Conservation (phyloP, 805 yeast species). For the Zygosaccharomyces bisporus region DNA sequence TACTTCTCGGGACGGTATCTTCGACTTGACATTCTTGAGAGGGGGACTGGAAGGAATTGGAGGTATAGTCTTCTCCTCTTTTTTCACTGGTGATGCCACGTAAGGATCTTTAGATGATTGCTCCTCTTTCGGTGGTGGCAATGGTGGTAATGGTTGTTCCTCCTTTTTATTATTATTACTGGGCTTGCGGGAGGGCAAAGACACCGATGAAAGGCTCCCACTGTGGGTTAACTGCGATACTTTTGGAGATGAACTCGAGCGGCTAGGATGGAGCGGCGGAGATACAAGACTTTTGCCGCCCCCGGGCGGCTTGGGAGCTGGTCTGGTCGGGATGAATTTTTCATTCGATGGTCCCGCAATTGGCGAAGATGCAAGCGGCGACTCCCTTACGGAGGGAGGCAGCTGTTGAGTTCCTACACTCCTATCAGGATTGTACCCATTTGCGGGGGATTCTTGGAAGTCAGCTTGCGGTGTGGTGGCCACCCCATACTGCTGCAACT, state of each 20-base stretch:
- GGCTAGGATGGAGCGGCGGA: constrained; percentile 5
- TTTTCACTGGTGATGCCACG: not conserved
- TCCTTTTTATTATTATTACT: constrained; percentile 19
- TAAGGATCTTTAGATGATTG: not conserved
- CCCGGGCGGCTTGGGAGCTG: constrained; percentile 61
- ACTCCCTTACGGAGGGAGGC: not conserved
- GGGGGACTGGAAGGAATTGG: constrained; percentile 41
- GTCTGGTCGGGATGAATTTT: constrained; percentile 58
- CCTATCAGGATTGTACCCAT: constrained; percentile 2
- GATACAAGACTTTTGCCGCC: constrained; percentile 2
- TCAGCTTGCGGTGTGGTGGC: constrained; percentile 12
- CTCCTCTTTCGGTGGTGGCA: constrained; percentile 14
- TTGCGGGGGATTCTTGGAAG: constrained; percentile 8
- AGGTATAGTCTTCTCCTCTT: constrained; percentile 21
- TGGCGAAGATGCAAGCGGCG: not conserved
- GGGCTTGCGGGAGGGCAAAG: constrained; percentile 17
- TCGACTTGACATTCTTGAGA: constrained; percentile 38
- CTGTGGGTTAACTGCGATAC: constrained; percentile 10
- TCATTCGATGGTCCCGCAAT: constrained; percentile 25
- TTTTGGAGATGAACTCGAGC: constrained; percentile 6
- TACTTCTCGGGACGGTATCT: constrained; percentile 16
- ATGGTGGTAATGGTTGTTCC: constrained; percentile 29
- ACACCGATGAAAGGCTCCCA: constrained; percentile 7
- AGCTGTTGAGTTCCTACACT: not conserved
- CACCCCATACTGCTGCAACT: constrained; percentile 12